Conservation (phyloP, 2,329 filamentous ascomycete species). For the Paracorniculantispora psalliotae region DNA sequence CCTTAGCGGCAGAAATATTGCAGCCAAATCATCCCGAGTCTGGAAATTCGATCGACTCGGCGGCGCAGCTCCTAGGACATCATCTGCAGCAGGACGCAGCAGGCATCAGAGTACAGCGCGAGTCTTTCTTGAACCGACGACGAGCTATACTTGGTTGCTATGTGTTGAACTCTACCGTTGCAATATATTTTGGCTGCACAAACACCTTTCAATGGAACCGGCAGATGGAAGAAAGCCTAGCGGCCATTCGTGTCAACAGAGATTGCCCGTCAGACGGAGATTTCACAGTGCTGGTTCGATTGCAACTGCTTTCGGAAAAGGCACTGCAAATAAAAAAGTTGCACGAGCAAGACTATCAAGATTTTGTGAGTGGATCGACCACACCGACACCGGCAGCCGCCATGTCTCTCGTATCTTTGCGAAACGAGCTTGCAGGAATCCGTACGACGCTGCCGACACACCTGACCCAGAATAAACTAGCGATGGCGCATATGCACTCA, state of each 20-base stretch:
- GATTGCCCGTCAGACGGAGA: background rate
- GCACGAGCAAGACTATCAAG: background rate
- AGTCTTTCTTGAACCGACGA: background rate
- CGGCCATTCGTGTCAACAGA: background rate
- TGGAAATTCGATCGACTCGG: background rate
- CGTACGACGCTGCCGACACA: background rate
- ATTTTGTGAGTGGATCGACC: background rate
- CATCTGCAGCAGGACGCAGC: background rate
- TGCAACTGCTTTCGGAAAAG: background rate
- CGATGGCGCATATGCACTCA: background rate
- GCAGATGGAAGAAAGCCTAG: slow-evolving; percentile 2
- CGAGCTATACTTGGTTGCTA: slow-evolving; percentile 1
- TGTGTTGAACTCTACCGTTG: background rate
- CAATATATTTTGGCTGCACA: background rate
- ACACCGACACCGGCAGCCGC: background rate
- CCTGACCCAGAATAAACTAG: background rate
- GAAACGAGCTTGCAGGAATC: background rate
- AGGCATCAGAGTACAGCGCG: background rate
- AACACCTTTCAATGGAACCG: background rate
- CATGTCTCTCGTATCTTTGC: background rate
- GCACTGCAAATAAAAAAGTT: background rate
- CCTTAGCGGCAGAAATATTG: background rate
- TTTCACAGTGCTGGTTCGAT: background rate
- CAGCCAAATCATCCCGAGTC: background rate
- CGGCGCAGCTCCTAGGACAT: background rate